Conservation (phyloP, 2,329 filamentous ascomycete genomes). For the Aspergillus thermomutatus region DNA sequence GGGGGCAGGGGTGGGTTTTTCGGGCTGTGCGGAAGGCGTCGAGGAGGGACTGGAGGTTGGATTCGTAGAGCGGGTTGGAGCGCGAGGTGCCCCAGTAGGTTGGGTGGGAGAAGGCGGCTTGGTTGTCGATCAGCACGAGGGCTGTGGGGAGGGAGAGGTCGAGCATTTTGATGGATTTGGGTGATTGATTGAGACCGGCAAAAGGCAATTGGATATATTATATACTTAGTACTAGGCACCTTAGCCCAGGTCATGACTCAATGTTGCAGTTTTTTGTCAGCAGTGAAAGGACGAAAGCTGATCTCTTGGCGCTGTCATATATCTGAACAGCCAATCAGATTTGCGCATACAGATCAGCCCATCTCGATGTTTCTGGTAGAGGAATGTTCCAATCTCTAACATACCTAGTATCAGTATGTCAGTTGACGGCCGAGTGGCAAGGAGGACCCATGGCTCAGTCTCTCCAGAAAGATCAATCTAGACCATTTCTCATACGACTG, state of each 20-base stretch:
- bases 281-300: background rate
- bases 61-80: conserved; percentile 46
- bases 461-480: too few species aligned
- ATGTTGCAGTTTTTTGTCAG: background rate
- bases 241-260: too few species aligned
- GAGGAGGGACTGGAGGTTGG: conserved; percentile 41
- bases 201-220: too few species aligned
- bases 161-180: conserved; percentile 4
- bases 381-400: too few species aligned
- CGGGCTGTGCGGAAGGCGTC: conserved; percentile 31
- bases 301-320: background rate
- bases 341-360: background rate
- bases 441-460: too few species aligned
- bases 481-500: too few species aligned
- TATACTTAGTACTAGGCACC: too few species aligned
- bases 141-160: conserved; percentile 31
- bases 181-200: background rate
- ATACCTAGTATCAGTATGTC: background rate
- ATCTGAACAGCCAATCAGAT: background rate
- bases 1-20: conserved; percentile 10
- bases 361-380: background rate
- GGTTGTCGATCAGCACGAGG: conserved; percentile 49
- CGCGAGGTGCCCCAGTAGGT: conserved; percentile 41
- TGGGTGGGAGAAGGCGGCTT: conserved; percentile 41
- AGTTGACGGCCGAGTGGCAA: too few species aligned